Conservation (phyloP, 768 basidiomycete species). For the Termitomyces sp. region DNA sequence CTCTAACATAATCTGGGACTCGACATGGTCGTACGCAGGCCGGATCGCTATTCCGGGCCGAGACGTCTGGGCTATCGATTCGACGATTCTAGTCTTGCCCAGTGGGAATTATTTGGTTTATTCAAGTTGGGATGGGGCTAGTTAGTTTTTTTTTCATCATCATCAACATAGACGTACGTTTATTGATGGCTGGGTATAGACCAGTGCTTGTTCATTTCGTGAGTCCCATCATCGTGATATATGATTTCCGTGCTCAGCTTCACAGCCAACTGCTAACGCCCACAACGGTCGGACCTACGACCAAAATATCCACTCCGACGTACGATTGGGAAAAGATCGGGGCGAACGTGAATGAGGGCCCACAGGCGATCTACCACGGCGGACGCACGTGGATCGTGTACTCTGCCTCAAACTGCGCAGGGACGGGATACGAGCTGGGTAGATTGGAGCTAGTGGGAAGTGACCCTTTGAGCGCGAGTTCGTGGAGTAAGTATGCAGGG, state of each 20-base stretch:
- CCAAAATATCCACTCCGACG: slow-evolving; percentile 30
- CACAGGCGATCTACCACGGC: slow-evolving; percentile 25
- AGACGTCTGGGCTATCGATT: slow-evolving; percentile 34
- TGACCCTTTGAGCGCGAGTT: slow-evolving; percentile 25
- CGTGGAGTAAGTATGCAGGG: slow-evolving; percentile 27
- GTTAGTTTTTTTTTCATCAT: slow-evolving; percentile 20
- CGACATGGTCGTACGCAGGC: slow-evolving; percentile 28
- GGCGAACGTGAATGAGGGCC: slow-evolving; percentile 32
- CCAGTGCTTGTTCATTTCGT: slow-evolving; percentile 31
- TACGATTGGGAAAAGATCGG: slow-evolving; percentile 28
- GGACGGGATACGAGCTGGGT: slow-evolving; percentile 28
- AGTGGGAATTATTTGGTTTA: slow-evolving; percentile 26
- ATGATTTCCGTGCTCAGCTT: too few species aligned
- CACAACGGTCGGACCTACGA: slow-evolving; percentile 26
- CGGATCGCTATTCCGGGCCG: slow-evolving; percentile 28
- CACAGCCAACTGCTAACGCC: slow-evolving; percentile 26
- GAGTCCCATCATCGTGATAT: too few species aligned
- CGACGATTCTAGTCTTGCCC: slow-evolving; percentile 24
- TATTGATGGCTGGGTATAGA: too few species aligned
- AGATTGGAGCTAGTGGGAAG: slow-evolving; percentile 27
- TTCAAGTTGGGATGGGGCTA: slow-evolving; percentile 28
- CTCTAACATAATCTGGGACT: slow-evolving; percentile 29
- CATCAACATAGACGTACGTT: too few species aligned
- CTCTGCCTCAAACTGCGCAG: slow-evolving; percentile 29
- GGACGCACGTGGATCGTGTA: slow-evolving; percentile 29